Base-by-base conservation (phyloP, 306 rosid genomes). In the Amphicarpaea edgeworthii region DNA sequence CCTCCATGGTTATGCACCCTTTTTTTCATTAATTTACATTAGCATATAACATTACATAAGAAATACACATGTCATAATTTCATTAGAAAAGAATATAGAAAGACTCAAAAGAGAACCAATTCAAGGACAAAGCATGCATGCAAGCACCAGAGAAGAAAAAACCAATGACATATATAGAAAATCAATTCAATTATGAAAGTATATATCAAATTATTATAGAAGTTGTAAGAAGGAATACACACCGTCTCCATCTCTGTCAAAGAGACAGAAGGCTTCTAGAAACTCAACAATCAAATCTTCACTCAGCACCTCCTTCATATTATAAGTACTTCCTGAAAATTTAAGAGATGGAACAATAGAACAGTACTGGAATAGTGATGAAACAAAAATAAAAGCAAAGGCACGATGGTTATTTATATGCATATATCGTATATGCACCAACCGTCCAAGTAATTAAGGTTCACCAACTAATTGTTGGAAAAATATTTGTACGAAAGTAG, bases 241-340 rank as follows among this genome's bases (percentile, higher is more conserved):
- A 88, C 93, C 91, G 80, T 90, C 93, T 76, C 90, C 88, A 70
- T 90, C 89, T 76, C 60, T 87, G 78, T 90, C 96, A 23, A 90
- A 68, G 32, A 88, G 86, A 59, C 83, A 81, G 51, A 90, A 88
- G 32, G 87, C 96, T 85, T 90, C 91, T 57, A 82, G 77, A 76
- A 88, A 90, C 30, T 88, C 91, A 40, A 75, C 73, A 76, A 85
- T 76, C 72, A 83, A 87, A 51, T 85, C 81, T 84, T 85, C 82
- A 47, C 81, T 65, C 26, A 85, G 68, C 26, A 73, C 68, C 16
- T 85, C 87, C 54, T 28, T 83, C 77, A 76, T 79, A 23, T 12
- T 17, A 37, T 15, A 24, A 68, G 40, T 57, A 23, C 41, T n/a
- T n/a, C n/a, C n/a, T n/a, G 45, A 17, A 60, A 40, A 19, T 16